Percentiles rank a stretch among this genome's conserved stretches.
Conservation (phyloP, 2,329 filamentous ascomycete genomes). For the Fusarium azukiicola region DNA sequence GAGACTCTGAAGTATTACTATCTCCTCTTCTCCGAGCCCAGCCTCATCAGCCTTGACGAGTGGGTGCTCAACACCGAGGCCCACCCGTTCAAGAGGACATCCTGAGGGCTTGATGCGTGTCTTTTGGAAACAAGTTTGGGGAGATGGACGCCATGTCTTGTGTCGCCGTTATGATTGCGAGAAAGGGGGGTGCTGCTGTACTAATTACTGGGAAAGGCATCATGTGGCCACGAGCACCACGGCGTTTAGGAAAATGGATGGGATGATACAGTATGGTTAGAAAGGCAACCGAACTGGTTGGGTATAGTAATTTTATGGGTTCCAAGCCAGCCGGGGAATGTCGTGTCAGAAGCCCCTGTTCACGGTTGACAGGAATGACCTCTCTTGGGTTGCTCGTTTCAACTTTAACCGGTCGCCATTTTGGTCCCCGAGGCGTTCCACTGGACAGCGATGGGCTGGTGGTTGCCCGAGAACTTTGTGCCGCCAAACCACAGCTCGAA, state of each 20-base stretch:
- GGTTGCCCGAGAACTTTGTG: constrained; percentile 45
- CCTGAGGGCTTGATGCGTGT: constrained; percentile 28
- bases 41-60: constrained; percentile 83
- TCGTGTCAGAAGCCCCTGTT: neutral
- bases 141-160: neutral
- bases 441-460: constrained; percentile 46
- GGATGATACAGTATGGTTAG: constrained; percentile 36
- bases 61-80: constrained; percentile 85
- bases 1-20: constrained; percentile 98
- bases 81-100: constrained; percentile 76
- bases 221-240: constrained; percentile 23
- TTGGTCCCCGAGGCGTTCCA: constrained; percentile 35
- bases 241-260: constrained; percentile 43
- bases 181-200: constrained; percentile 20
- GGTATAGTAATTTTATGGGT: constrained; percentile 39
- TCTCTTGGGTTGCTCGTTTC: neutral
- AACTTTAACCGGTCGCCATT: neutral
- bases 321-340: constrained; percentile 27
- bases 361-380: neutral
- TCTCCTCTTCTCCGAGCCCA: constrained; percentile 86
- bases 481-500: constrained; percentile 66
- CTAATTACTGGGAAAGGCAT: constrained; percentile 28
- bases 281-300: constrained; percentile 29
- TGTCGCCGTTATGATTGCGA: constrained; percentile 13
- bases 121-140: constrained; percentile 19